These are phyloP conservation scores for Cytospora schulzeri DNA, from an alignment of 2,329 filamentous ascomycete genomes.

Conservation along the genomic window DNA sequence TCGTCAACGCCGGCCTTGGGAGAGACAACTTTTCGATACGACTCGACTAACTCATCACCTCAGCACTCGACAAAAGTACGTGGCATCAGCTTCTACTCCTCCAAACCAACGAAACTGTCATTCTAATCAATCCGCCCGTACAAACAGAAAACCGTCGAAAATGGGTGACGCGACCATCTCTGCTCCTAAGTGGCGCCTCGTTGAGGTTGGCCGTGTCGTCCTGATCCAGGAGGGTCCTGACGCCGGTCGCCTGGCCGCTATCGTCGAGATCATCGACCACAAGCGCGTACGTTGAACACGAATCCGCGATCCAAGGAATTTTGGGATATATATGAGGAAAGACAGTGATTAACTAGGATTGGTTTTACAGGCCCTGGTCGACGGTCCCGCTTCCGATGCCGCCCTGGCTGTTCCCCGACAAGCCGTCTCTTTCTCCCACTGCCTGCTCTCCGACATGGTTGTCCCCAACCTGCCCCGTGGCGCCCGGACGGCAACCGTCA, in stretches of 20 bases:
- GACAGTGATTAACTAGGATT: constrained; percentile 35
- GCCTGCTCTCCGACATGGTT: constrained; percentile 87
- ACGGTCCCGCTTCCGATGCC: constrained; percentile 84
- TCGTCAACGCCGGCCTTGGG: constrained; percentile 22
- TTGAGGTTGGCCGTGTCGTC: constrained; percentile 97
- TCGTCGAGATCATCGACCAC: constrained; percentile 99
- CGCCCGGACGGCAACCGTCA: constrained; percentile 78
- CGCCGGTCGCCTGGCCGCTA: constrained; percentile 84
- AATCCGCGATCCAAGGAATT: constrained; percentile 20
- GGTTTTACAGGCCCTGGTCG: constrained; percentile 78
- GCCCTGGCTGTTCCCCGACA: constrained; percentile 84
- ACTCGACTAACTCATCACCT: constrained; percentile 23
- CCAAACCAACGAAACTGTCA: constrained; percentile 14
- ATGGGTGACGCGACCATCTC: constrained; percentile 84
- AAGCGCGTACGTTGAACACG: constrained; percentile 82
- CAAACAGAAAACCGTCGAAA: constrained; percentile 61
- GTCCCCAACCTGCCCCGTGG: constrained; percentile 84
- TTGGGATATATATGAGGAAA: constrained; percentile 5
- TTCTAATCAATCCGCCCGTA: constrained; percentile 33
- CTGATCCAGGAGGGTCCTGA: constrained; percentile 83
- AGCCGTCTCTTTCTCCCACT: constrained; percentile 76
- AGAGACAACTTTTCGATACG: constrained; percentile 19
- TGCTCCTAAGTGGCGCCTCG: constrained; percentile 87
- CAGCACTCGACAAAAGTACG: constrained; percentile 22
- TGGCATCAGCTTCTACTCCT: constrained; percentile 9